These are phyloP conservation scores for Alternaria burnsii DNA, from an alignment of 2,329 filamentous ascomycete genomes.

Conservation along the genomic window DNA sequence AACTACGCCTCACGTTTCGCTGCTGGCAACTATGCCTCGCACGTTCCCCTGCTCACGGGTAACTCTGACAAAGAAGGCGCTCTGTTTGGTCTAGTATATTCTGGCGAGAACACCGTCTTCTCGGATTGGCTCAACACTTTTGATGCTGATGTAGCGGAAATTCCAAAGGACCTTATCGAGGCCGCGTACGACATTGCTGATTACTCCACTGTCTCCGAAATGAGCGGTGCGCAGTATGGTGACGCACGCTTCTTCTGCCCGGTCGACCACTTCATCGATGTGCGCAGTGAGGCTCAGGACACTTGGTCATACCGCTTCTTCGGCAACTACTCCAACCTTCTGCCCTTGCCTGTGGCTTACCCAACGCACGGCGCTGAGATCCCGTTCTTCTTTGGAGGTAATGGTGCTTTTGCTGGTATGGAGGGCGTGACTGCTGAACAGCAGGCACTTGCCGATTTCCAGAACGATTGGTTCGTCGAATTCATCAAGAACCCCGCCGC, in stretches of 20 bases:
- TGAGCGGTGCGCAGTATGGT: slow-evolving; percentile 55
- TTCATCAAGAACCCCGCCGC: slow-evolving; percentile 57
- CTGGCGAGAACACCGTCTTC: slow-evolving; percentile 44
- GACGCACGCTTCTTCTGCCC: slow-evolving; percentile 59
- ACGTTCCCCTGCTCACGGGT: slow-evolving; percentile 37
- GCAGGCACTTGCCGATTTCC: slow-evolving; percentile 55
- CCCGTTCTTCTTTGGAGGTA: slow-evolving; percentile 58
- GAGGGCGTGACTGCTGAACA: slow-evolving; percentile 50
- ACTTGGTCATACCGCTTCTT: slow-evolving; percentile 59
- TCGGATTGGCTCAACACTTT: slow-evolving; percentile 57
- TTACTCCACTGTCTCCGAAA: slow-evolving; percentile 50
- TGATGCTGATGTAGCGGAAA: slow-evolving; percentile 52
- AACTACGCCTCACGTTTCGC: slow-evolving; percentile 33
- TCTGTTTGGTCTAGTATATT: slow-evolving; percentile 37
- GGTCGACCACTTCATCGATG: slow-evolving; percentile 47
- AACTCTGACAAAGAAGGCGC: slow-evolving; percentile 40
- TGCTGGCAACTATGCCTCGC: slow-evolving; percentile 37
- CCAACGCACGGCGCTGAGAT: slow-evolving; percentile 55
- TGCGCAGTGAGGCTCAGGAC: slow-evolving; percentile 50
- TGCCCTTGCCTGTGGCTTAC: slow-evolving; percentile 40
- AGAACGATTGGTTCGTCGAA: slow-evolving; percentile 55
- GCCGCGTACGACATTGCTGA: slow-evolving; percentile 49
- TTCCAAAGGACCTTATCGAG: slow-evolving; percentile 47
- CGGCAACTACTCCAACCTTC: slow-evolving; percentile 49
- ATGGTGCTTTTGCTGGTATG: slow-evolving; percentile 52